phyloP scores from a whole-genome alignment of 2,329 filamentous ascomycete species.

The Aureobasidium sp. region DNA sequence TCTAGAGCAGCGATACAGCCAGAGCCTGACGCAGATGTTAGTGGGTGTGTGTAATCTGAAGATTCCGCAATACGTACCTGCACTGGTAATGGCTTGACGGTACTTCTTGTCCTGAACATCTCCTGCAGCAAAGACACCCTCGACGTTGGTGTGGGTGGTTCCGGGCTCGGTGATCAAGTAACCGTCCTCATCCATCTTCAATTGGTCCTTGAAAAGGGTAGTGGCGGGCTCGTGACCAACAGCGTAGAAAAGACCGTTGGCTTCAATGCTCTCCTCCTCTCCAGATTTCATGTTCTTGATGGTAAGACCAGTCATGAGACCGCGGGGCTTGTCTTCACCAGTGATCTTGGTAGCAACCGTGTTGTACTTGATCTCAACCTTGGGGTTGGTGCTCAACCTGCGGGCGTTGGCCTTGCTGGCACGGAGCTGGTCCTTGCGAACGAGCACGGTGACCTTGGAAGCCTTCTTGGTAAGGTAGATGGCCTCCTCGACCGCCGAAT shows the following conservation, averaged over 20 bases:
- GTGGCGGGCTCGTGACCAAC: constrained; percentile 95
- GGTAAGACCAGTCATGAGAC: constrained; percentile 79
- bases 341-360: constrained; percentile 71
- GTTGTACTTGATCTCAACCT: constrained; percentile 87
- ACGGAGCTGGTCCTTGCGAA: constrained; percentile 75
- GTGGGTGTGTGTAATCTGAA: constrained; percentile 14
- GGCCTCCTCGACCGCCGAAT: constrained; percentile 94
- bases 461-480: constrained; percentile 98
- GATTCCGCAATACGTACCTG: constrained; percentile 52
- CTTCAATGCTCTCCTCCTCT: constrained; percentile 71
- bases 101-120: constrained; percentile 99
- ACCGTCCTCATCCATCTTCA: constrained; percentile 80
- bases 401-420: constrained; percentile 90
- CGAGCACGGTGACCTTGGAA: constrained; percentile 86
- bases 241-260: constrained; percentile 93
- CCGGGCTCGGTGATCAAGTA: constrained; percentile 87
- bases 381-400: constrained; percentile 70
- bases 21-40: constrained; percentile 49
- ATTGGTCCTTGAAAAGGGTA: constrained; percentile 76
- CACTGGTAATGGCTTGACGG: constrained; percentile 94
- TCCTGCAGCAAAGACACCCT: constrained; percentile 91
- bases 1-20: constrained; percentile 94
- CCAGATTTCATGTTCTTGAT: constrained; percentile 73
- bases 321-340: constrained; percentile 63
- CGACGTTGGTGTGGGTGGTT: constrained; percentile 75